Conservation (phyloP, 495 filamentous ascomycete genomes). For the Evernia prunastri region DNA sequence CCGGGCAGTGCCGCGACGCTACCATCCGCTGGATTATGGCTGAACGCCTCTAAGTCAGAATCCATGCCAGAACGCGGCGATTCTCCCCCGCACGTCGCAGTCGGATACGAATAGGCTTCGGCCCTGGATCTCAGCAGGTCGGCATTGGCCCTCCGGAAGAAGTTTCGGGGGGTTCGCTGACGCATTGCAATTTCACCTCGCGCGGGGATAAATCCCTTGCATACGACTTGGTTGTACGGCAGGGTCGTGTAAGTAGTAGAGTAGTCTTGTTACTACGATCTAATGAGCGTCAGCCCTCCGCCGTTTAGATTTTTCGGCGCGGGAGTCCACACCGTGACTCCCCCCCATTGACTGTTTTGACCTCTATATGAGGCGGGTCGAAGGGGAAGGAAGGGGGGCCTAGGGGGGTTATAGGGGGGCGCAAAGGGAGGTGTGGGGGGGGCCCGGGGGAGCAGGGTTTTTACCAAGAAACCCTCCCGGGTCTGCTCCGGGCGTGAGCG, state of each 20-base stretch:
- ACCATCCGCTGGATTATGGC: slow-evolving; percentile 62
- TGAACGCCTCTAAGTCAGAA: slow-evolving; percentile 67
- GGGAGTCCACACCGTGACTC: slow-evolving; percentile 1
- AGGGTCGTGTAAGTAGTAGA: slow-evolving; percentile 56
- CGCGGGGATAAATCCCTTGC: slow-evolving; percentile 59
- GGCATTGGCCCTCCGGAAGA: slow-evolving; percentile 25
- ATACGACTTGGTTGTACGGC: slow-evolving; percentile 55
- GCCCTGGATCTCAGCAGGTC: slow-evolving; percentile 46
- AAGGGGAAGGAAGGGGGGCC: not conserved
- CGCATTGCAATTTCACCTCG: slow-evolving; percentile 56
- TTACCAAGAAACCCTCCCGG: no score
- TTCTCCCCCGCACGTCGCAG: slow-evolving; percentile 55
- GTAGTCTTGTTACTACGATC: slow-evolving; percentile 61
- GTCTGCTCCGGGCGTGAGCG: no score
- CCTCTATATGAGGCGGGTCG: not conserved
- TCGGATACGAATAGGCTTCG: slow-evolving; percentile 58
- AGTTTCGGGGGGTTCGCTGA: slow-evolving; percentile 31
- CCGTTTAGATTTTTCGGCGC: slow-evolving; percentile 37
- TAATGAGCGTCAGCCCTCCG: slow-evolving; percentile 52
- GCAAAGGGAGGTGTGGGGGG: no score
- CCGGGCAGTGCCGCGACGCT: slow-evolving; percentile 49
- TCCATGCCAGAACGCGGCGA: slow-evolving; percentile 57
- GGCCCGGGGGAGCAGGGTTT: no score
- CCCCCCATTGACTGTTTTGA: not conserved
- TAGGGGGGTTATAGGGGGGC: no score